Conservation (phyloP, 352 stramenopile genomes). For the Globisporangium polare region DNA sequence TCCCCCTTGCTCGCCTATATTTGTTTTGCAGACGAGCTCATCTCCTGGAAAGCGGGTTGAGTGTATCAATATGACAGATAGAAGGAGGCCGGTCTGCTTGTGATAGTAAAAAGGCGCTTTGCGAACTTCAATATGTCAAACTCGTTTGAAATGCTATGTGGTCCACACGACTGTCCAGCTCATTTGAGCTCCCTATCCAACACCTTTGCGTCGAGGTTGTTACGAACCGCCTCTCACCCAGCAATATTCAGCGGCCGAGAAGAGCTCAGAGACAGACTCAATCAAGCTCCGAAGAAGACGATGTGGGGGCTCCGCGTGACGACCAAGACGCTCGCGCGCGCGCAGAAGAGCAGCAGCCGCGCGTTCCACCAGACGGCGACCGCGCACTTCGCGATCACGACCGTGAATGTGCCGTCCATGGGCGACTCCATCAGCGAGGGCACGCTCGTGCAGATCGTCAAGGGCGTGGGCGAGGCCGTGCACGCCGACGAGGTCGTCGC, state of each 20-base stretch:
- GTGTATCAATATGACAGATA: too few relatives aligned
- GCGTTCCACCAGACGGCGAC: conserved; percentile 45
- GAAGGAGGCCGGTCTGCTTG: too few relatives aligned
- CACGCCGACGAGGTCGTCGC: conserved; percentile 95
- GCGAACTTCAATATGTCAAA: too few relatives aligned
- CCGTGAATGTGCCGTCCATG: conserved; percentile 87
- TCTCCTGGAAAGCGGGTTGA: too few relatives aligned
- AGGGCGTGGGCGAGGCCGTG: conserved; percentile 91
- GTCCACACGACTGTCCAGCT: too few relatives aligned
- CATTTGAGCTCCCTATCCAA: neutral
- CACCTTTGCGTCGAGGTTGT: neutral
- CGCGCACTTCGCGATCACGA: conserved; percentile 43
- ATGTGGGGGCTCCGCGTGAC: conserved; percentile 20
- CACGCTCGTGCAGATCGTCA: conserved; percentile 95
- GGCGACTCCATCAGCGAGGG: conserved; percentile 98
- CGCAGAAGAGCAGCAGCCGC: conserved; percentile 13
- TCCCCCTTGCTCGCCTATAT: too few relatives aligned
- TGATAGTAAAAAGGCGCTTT: too few relatives aligned
- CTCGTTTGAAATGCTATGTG: too few relatives aligned
- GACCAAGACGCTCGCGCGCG: conserved; percentile 8
- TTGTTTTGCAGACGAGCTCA: too few relatives aligned
- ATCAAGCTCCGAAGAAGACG: neutral
- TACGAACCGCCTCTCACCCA: neutral
- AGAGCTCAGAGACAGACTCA: conserved; percentile 9
- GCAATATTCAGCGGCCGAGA: conserved; percentile 3